Conservation (phyloP, 441 rosid species). For the Manihot esculenta region DNA sequence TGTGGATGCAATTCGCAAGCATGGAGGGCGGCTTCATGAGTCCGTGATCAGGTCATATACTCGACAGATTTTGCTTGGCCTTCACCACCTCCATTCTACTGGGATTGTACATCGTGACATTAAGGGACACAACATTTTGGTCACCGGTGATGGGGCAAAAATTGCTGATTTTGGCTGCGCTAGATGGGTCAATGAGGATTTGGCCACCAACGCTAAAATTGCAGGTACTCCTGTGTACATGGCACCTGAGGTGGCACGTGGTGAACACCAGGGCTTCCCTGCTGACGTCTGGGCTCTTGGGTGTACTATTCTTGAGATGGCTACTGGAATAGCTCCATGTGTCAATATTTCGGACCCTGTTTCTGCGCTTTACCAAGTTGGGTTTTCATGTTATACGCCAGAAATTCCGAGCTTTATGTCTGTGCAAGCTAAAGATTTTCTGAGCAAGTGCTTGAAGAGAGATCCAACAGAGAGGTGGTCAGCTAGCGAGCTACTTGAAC, state of each 20-base stretch:
- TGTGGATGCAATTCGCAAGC: slow-evolving; percentile 28
- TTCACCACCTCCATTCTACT: slow-evolving; percentile 46
- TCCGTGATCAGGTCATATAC: slow-evolving; percentile 31
- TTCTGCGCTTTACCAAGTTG: slow-evolving; percentile 53
- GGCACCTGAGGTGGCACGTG: slow-evolving; percentile 94
- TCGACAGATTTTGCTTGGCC: slow-evolving; percentile 43
- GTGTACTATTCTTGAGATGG: slow-evolving; percentile 63
- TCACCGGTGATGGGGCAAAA: slow-evolving; percentile 45
- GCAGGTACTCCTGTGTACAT: slow-evolving; percentile 67
- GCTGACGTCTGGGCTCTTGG: slow-evolving; percentile 86
- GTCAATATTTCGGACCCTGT: slow-evolving; percentile 39
- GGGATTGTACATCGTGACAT: slow-evolving; percentile 76
- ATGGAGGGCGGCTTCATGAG: slow-evolving; percentile 38
- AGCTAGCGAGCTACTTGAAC: slow-evolving; percentile 49
- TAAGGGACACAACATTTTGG: slow-evolving; percentile 55
- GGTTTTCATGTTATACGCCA: slow-evolving; percentile 53
- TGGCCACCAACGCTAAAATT: not conserved
- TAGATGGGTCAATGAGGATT: slow-evolving; percentile 26
- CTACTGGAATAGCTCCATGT: slow-evolving; percentile 60
- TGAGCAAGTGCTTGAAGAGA: slow-evolving; percentile 55
- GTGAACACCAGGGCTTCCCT: slow-evolving; percentile 52
- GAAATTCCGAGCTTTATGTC: slow-evolving; percentile 54
- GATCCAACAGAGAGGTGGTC: slow-evolving; percentile 66
- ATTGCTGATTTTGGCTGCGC: slow-evolving; percentile 81
- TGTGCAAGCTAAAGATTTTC: slow-evolving; percentile 49